These are phyloP conservation scores for Galeopsis tetrahit DNA, from an alignment of 257 asterid species.

Conservation along the genomic window DNA sequence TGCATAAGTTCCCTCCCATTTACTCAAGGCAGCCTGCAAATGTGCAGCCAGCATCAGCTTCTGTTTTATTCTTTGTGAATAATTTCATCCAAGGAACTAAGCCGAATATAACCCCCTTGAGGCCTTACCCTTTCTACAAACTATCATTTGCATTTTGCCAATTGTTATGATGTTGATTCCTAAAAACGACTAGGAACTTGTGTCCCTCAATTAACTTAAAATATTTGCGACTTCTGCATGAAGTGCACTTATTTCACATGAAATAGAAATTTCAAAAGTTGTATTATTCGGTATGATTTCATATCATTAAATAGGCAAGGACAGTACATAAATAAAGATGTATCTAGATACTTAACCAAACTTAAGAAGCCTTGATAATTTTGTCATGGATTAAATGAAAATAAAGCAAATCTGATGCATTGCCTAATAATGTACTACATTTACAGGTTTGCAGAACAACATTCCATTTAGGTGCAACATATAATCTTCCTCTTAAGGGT, in stretches of 20 bases:
- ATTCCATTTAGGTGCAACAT: background rate
- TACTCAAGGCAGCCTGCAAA: background rate
- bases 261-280: background rate
- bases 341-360: slow-evolving; percentile 4
- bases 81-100: background rate
- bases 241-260: background rate
- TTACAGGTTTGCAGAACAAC: background rate
- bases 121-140: background rate
- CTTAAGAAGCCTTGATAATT: background rate
- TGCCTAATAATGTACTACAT: background rate
- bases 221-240: background rate
- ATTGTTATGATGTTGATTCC: background rate
- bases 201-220: background rate
- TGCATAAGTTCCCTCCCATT: background rate
- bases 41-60: slow-evolving; percentile 19
- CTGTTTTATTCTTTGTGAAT: background rate
- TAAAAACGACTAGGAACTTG: background rate
- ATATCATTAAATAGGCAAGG: background rate
- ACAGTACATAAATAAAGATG: slow-evolving; percentile 11
- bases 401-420: background rate
- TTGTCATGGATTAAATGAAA: slow-evolving; percentile 15
- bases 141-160: background rate
- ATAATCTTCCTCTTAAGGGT: background rate
- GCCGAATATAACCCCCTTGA: background rate
- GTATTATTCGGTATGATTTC: slow-evolving; percentile 8